Percentiles rank a stretch among this genome's conserved stretches.
Evolutionary conservation across 1,284 basidiomycete genomes (phyloP).

Genomic region (Pseudozyma tsukubaensis): DNA sequence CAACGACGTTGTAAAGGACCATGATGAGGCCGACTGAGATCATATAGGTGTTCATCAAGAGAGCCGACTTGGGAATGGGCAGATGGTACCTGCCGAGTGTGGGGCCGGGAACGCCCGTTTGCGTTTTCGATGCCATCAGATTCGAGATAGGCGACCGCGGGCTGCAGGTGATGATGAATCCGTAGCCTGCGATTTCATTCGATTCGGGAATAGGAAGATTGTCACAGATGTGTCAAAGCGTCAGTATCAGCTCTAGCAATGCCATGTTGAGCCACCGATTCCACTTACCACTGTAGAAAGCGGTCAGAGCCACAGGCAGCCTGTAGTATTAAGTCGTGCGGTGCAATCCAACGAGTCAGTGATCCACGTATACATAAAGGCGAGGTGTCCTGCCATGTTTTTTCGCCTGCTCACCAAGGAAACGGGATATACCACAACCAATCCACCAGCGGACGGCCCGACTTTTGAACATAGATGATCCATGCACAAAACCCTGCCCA

Average conservation of each 20-base stretch:
- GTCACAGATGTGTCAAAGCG: neutral
- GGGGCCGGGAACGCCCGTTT: neutral
- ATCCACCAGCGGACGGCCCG: neutral
- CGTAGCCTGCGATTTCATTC: conserved; percentile 7
- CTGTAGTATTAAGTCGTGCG: too few species aligned
- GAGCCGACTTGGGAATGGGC: conserved; percentile 24
- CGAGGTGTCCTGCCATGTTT: neutral
- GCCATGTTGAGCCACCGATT: neutral
- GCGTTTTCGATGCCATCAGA: neutral
- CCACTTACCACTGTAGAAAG: conserved; percentile 14
- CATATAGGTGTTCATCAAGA: conserved; percentile 21
- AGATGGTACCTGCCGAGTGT: conserved; percentile 17
- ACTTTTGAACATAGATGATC: conserved; percentile 9
- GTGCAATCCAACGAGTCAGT: too few species aligned
- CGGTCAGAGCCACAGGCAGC: conserved; percentile 7
- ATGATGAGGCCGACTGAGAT: conserved; percentile 15
- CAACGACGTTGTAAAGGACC: conserved; percentile 8
- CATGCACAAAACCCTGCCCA: conserved; percentile 9
- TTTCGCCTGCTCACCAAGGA: conserved; percentile 15
- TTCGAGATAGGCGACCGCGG: conserved; percentile 27
- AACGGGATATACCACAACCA: conserved; percentile 26
- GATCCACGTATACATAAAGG: neutral
- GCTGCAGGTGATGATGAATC: conserved; percentile 32
- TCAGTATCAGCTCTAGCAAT: neutral
- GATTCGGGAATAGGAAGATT: too few species aligned